These are phyloP conservation scores for Populus ilicifolia DNA, from an alignment of 345 rosid species.

Conservation along the genomic window DNA sequence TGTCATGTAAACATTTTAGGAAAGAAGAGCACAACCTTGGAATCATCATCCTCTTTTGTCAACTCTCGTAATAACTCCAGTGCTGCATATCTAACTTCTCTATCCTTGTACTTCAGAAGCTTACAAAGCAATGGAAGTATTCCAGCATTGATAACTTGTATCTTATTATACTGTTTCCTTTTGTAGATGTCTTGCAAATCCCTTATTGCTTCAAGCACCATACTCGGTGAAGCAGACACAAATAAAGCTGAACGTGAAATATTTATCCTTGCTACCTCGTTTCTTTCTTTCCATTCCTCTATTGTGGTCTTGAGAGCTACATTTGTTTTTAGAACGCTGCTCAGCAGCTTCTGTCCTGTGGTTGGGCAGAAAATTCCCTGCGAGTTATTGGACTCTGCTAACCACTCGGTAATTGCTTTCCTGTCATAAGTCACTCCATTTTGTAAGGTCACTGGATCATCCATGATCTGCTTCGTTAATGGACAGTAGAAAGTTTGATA, in stretches of 20 bases:
- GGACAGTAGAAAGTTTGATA: conserved; percentile 82
- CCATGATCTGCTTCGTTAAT: conserved; percentile 72
- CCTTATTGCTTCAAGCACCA: conserved; percentile 64
- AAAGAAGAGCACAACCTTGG: conserved; percentile 51
- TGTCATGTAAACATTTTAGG: neutral
- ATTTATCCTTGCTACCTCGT: conserved; percentile 66
- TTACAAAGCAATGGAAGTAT: conserved; percentile 55
- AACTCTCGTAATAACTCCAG: conserved; percentile 49
- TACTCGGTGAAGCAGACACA: conserved; percentile 58
- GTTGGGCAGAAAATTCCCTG: conserved; percentile 56
- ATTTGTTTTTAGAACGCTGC: conserved; percentile 41
- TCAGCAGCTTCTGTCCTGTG: conserved; percentile 47
- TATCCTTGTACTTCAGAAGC: conserved; percentile 45
- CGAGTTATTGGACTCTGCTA: conserved; percentile 35
- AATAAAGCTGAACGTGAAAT: conserved; percentile 63
- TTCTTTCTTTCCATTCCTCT: conserved; percentile 76
- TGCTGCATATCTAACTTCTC: conserved; percentile 52
- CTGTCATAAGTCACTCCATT: conserved; percentile 80
- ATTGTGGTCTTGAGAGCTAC: conserved; percentile 64
- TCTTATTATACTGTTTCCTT: conserved; percentile 44
- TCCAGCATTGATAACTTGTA: conserved; percentile 49
- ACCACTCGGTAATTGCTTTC: conserved; percentile 61
- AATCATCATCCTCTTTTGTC: conserved; percentile 49
- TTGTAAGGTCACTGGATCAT: conserved; percentile 77
- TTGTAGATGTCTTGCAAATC: conserved; percentile 62